phyloP scores from a whole-genome alignment of 176 grass and related monocot species.

The Poa annua region DNA sequence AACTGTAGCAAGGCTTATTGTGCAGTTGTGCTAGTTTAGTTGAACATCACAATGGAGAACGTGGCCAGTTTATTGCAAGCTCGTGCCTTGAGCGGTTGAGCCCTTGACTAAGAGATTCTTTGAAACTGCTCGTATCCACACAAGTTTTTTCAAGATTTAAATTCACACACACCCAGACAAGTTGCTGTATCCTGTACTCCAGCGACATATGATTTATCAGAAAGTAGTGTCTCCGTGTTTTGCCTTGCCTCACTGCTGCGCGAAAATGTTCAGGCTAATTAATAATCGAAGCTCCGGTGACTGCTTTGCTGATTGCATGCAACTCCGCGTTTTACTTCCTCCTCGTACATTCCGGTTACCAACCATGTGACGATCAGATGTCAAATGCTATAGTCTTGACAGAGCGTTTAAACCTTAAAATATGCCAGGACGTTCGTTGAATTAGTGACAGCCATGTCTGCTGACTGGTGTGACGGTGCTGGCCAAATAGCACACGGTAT shows the following conservation, averaged over 20 bases:
- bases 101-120: conserved; percentile 1
- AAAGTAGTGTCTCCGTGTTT: not conserved
- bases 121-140: not conserved
- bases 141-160: not conserved
- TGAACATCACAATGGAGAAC: not conserved
- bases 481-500: not conserved
- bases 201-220: not conserved
- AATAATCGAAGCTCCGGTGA: conserved; percentile 33
- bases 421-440: not conserved
- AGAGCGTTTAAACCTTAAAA: not conserved
- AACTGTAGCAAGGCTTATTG: no score
- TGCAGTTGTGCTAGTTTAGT: no score
- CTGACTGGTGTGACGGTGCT: conserved; percentile 7
- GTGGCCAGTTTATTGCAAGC: conserved; percentile 30
- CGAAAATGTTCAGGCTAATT: conserved; percentile 34
- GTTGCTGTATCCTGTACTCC: not conserved
- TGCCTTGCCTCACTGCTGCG: not conserved
- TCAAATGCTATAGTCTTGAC: conserved; percentile 29
- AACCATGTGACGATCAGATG: conserved; percentile 20
- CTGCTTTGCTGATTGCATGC: not conserved
- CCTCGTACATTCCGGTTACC: conserved; percentile 22
- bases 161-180: not conserved
- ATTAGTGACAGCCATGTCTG: not conserved
- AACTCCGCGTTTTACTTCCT: conserved; percentile 7
- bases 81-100: no score